Evolutionary conservation across 1,284 basidiomycete species (phyloP).

Genomic region (Ustilago esculenta): DNA sequence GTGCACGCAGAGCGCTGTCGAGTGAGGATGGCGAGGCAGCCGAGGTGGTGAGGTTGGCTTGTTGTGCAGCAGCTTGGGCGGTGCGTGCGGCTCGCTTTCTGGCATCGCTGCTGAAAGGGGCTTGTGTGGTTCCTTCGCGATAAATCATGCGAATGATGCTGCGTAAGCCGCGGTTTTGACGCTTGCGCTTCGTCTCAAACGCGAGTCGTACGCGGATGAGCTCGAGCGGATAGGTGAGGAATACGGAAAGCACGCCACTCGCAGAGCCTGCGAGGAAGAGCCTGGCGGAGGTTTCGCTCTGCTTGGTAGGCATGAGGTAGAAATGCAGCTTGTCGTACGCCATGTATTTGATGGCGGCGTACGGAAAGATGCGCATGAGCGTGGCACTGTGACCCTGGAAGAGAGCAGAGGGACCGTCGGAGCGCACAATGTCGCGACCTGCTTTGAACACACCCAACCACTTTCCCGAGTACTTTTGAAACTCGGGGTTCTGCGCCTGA

Average conservation of each 20-base stretch:
- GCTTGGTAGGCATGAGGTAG: conserved; percentile 82
- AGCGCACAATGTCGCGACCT: conserved; percentile 78
- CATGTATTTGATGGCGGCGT: conserved; percentile 98
- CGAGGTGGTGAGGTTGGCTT: conserved; percentile 45
- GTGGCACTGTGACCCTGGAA: conserved; percentile 97
- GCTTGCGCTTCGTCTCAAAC: conserved; percentile 76
- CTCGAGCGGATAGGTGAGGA: conserved; percentile 93
- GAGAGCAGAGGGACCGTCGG: conserved; percentile 80
- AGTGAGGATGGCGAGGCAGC: conserved; percentile 15
- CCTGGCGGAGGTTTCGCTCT: conserved; percentile 80
- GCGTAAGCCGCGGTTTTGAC: conserved; percentile 53
- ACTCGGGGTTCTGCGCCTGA: conserved; percentile 95
- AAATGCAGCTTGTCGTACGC: conserved; percentile 88
- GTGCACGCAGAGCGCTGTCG: conserved; percentile 27
- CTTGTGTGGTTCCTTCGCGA: conserved; percentile 60
- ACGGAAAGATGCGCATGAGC: conserved; percentile 80
- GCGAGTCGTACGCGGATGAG: conserved; percentile 94
- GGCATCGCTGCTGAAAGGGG: conserved; percentile 61
- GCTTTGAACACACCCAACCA: conserved; percentile 88
- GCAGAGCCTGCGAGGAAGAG: conserved; percentile 88
- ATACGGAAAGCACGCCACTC: conserved; percentile 87
- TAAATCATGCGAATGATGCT: conserved; percentile 62
- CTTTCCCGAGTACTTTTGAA: conserved; percentile 84
- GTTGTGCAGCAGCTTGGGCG: conserved; percentile 69
- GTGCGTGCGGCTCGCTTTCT: conserved; percentile 70